Evolutionary conservation across 768 basidiomycete species (phyloP), one percentile per base, ranked within the genome.

Genomic region (Podaxis pistillaris): DNA sequence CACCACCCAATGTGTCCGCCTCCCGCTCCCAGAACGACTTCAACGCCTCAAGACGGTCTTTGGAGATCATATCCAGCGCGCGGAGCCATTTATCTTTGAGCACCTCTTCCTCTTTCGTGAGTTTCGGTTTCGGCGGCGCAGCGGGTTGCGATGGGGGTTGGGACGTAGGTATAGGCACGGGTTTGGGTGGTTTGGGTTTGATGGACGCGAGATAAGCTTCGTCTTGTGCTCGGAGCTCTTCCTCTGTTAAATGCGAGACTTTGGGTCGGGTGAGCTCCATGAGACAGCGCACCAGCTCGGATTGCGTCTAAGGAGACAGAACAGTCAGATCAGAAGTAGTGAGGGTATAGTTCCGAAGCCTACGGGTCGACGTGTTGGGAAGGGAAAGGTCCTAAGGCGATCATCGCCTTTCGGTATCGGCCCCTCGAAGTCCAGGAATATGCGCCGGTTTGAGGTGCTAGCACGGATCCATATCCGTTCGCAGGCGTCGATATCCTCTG

Each of bases 321-420:
- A 33, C 37, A 24, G 30, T 56, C 30, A 38, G 26, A 2, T 44
- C 2, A 57, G 22, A 19, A 56, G n/a, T 15, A 40, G 8, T 30
- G 19, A 44, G 47, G 40, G 2, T 30, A 13, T 30, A 13, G 51
- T 1, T 17, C 9, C 28, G 60, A 40, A 19, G 79, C 91, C 63
- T 74, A 95, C 94, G 13, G 97, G 96, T 67, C 97, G 83, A 44
- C 96, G 88, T 1, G 97, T 99, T 3, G 95, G 96, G 75, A 99
- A 99, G 0, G 96, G 95, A 74, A 96, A 98, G 0, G 89, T 91
- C 49, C 95, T 84, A 33, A 98, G 74, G 40, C 96, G 83, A 36
- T 84, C 84, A 65, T 98, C 96, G 70, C 86, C 83, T 77, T 93
- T 95, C 30, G 76, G 70, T 56, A 98, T 84, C 0, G 91, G 88